These are phyloP conservation scores for Aspergillus puulaauensis DNA, from an alignment of 2,329 filamentous ascomycete genomes.

Conservation along the genomic window DNA sequence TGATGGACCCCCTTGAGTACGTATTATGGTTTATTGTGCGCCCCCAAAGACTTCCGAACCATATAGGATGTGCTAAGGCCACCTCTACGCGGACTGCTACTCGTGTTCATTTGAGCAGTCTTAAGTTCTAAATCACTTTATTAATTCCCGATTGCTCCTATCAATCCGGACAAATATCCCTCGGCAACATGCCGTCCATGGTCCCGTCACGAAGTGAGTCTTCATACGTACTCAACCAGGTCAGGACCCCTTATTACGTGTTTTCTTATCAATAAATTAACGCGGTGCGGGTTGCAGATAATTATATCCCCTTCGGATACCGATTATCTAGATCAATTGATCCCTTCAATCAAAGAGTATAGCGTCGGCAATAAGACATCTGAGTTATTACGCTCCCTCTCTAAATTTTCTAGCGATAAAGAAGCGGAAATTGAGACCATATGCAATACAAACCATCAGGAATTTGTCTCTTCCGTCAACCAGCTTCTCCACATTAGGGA, in stretches of 20 bases:
- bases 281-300: constrained; percentile 58
- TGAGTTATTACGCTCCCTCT: constrained; percentile 73
- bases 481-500: constrained; percentile 90
- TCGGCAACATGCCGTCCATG: constrained; percentile 35
- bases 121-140: not conserved
- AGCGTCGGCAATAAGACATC: constrained; percentile 70
- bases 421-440: constrained; percentile 92
- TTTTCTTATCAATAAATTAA: constrained; percentile 9
- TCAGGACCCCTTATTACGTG: constrained; percentile 15
- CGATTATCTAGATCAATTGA: constrained; percentile 93
- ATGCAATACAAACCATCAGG: constrained; percentile 93
- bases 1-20: not conserved
- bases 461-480: constrained; percentile 91
- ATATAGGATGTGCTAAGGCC: not conserved
- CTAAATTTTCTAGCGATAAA: constrained; percentile 79
- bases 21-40: not conserved
- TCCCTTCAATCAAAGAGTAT: constrained; percentile 90
- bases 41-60: not conserved
- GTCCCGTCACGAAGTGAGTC: constrained; percentile 35
- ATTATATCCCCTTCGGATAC: constrained; percentile 87
- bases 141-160: too few relatives aligned
- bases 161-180: not conserved
- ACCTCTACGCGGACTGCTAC: not conserved
- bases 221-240: constrained; percentile 41
- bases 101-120: not conserved